Evolutionary conservation across 1,284 basidiomycete genomes (phyloP), one percentile per base, ranked within the genome.

Genomic region (Heterobasidion annosum): DNA sequence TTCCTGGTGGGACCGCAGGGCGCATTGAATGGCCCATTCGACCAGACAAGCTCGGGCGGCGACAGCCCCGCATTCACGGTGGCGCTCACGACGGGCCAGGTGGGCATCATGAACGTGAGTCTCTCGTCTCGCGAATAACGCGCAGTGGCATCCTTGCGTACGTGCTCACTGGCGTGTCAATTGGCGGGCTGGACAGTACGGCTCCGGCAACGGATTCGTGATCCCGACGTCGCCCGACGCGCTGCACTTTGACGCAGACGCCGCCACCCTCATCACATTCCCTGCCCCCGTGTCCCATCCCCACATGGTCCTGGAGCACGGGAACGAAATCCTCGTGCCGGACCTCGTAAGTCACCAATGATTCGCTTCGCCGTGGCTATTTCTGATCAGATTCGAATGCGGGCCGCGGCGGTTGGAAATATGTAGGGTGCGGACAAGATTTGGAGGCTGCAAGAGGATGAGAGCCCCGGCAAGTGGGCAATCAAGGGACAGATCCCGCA

Each of bases 401-500:
- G 3, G n/a, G n/a, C 13, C 16, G 12, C 34, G 15, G n/a, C 37
- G 25, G 25, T 25, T 25, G 25, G 25, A 25, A 25, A 25, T 25
- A 25, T 25, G 25, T 56, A 86, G 83, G 85, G 84, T 8, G 74
- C 67, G 3, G 83, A 87, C 65, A 82, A 70, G 56, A 77, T 87
- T 57, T 88, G 84, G 83, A 71, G 84, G 43, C 70, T 85, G 1
- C 71, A 69, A 44, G 63, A 73, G 54, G 59, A 70, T 46, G 68
- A 65, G 7, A 60, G 63, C 5, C 64, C 72, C 1, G 77, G 74
- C 0, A 61, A 69, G 15, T 87, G 71, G 65, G 65, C 64, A 10
- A 78, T 87, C 47, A 77, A 80, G 52, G 85, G 85, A 7, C 72
- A 72, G 32, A 83, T 89, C 54, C 72, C 74, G 52, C 83, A 85